A percentile compares a stretch with the other conserved stretches of the same genome.
phyloP scores from a whole-genome alignment of 2,329 filamentous ascomycete genomes.

The Fusarium mundagurra region DNA sequence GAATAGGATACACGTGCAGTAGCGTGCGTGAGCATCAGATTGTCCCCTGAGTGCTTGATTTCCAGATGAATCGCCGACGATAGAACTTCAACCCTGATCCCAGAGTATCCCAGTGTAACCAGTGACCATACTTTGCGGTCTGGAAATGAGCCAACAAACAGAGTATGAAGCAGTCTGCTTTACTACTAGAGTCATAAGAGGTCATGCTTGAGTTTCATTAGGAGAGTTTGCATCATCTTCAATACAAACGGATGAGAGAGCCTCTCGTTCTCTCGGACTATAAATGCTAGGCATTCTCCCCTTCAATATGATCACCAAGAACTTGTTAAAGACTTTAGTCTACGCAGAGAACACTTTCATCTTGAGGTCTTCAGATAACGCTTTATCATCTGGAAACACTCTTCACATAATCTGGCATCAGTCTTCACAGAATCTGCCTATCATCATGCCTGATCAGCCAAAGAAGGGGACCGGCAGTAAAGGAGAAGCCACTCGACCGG shows the following conservation, averaged over 20 bases:
- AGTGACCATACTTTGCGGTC: neutral
- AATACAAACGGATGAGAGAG: neutral
- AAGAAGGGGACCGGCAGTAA: neutral
- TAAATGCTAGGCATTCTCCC: neutral
- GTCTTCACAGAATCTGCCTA: neutral
- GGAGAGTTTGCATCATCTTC: neutral
- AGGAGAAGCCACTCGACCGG: neutral
- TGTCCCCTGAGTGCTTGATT: neutral
- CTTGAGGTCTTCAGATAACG: neutral
- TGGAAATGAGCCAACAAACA: neutral
- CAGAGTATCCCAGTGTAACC: slow-evolving; percentile 6
- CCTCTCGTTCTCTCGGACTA: neutral
- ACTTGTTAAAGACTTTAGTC: neutral
- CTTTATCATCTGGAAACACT: neutral
- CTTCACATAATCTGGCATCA: neutral
- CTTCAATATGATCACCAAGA: neutral
- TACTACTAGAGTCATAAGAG: neutral
- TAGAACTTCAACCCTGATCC: slow-evolving; percentile 1
- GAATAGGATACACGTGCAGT: neutral
- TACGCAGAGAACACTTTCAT: neutral
- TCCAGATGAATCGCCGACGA: neutral
- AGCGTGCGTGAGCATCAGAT: neutral
- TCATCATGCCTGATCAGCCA: neutral
- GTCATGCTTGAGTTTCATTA: neutral
- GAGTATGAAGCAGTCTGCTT: neutral